Base-by-base conservation (phyloP, 768 basidiomycete species). In the Lentinula guzmanii region DNA sequence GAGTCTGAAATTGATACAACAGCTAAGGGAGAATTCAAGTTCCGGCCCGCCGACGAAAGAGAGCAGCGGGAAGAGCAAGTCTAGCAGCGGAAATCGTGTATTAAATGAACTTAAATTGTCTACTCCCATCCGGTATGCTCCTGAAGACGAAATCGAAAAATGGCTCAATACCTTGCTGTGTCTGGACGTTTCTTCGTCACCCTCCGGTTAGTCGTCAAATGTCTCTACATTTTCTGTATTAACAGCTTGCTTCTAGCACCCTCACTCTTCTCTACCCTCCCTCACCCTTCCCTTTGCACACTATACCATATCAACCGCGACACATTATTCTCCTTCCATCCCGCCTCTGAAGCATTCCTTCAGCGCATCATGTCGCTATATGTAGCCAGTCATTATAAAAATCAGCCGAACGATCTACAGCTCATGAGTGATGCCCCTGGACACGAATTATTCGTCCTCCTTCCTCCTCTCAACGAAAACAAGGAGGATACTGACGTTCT, bases 361-460 rank as follows among this genome's bases (percentile, higher is more conserved):
- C 97, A 99, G 74, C 86, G 95, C 39, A 95, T 98, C 90, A 97
- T 98, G 95, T 89, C 93, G 16, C 81, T 98, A 1, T 99, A 98
- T 73, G 96, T 98, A 56, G 93, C 97, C 1, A 91, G 90, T 55
- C 97, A 99, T 71, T 99, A 99, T 79, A 99, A 99, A 75, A 99
- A 98, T 73, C 93, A 95, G 69, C 97, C 97, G 18, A 98, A 99
- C 70, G 97, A 99, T 71, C 81, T 99, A n/a, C 96, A 98, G 72
- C 83, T 99, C 56, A 85, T 98, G 72, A 92, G 90, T 10, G 97
- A 99, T 67, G 97, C 97, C 0, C 97, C 97, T 0, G 95, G 94
- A 0, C 96, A 98, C 70, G 93, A 95, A 68, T 82, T 99, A 13
- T 99, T 98, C 65, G 97, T 99, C 1, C 83, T 99, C 0, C 79